Base-by-base conservation (phyloP, 2,329 filamentous ascomycete species). In the Fusarium proliferatum region DNA sequence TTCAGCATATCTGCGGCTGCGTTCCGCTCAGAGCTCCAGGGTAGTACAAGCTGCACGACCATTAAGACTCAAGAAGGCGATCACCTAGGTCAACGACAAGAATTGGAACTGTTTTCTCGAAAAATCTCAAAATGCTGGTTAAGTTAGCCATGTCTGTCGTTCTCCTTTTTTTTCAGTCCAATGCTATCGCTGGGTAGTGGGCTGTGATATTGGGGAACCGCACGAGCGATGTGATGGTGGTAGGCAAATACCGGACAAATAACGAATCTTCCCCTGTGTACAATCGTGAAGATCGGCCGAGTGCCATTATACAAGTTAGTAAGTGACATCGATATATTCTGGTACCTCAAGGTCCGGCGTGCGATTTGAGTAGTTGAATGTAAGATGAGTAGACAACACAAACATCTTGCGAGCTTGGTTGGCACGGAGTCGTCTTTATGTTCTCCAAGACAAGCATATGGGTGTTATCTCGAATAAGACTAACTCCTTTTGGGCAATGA, bases 251-350 rank as follows among this genome's bases (percentile, higher is more conserved):
- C 6, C 26, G 2, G 6, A 9, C 7, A 6, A 15, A 21, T 3
- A 7, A 36, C 5, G 3, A 26, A 15, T 1, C 1, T 10, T 38
- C 4, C 28, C 9, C 9, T 15, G 2, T 21, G 6, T 5, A 9
- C 9, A 16, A 38, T 21, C 17, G 5, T 17, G 10, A 34, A 38
- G 8, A 23, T 21, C 19, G 23, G 7, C 4, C 2, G 13, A 19
- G 28, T 16, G 10, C 10, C 5, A 28, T 39, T 8, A 15, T 21
- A 9, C 5, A 39, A n/a, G 8, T 53, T 2, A n/a, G 23, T 30
- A 30, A 16, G 34, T n/a, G 28, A 11, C 2, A 28, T 28, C 10
- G 13, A 17, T 6, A 38, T 9, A 16, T 28, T 21, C 3, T 28
- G 17, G 13, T 21, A 17, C 9, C 1, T 5, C 17, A 41, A 28